A percentile compares a stretch with the other conserved stretches of the same genome.
Conservation (phyloP, 2,329 filamentous ascomycete genomes). For the Botrytis sinoallii region DNA sequence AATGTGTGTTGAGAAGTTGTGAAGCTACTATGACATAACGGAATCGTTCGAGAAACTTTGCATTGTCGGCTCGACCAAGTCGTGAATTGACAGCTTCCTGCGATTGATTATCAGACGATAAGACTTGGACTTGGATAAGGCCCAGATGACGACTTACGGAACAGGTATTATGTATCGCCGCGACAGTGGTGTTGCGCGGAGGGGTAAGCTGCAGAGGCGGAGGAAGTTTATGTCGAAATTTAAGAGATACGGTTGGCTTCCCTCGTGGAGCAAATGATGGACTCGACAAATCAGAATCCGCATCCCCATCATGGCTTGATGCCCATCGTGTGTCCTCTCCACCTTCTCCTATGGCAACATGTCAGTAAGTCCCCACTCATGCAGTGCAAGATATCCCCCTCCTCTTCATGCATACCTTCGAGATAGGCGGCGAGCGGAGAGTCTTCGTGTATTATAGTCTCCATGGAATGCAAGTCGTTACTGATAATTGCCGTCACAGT, state of each 20-base stretch:
- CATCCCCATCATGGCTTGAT: conserved; percentile 25
- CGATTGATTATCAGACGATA: conserved; percentile 27
- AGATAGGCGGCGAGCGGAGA: conserved; percentile 87
- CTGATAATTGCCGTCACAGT: conserved; percentile 18
- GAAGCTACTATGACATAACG: conserved; percentile 91
- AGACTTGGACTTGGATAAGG: neutral
- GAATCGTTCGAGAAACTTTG: conserved; percentile 86
- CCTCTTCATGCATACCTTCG: conserved; percentile 60
- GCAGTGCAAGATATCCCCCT: neutral
- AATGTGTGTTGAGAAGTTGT: conserved; percentile 74
- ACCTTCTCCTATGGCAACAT: conserved; percentile 42
- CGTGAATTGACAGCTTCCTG: conserved; percentile 69
- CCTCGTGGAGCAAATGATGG: conserved; percentile 54
- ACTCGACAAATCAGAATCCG: conserved; percentile 31
- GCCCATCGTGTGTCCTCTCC: conserved; percentile 41
- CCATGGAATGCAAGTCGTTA: conserved; percentile 55
- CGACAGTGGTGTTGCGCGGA: conserved; percentile 42
- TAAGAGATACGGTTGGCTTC: conserved; percentile 51
- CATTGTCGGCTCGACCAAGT: conserved; percentile 74
- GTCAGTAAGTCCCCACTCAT: conserved; percentile 21
- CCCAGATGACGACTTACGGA: conserved; percentile 45
- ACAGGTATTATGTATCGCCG: conserved; percentile 48
- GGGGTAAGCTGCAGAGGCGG: conserved; percentile 46
- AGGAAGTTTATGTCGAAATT: conserved; percentile 50
- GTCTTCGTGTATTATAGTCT: conserved; percentile 81